Evolutionary conservation across 2,329 filamentous ascomycete species (phyloP).

Genomic region (Phyllosticta capitalensis): DNA sequence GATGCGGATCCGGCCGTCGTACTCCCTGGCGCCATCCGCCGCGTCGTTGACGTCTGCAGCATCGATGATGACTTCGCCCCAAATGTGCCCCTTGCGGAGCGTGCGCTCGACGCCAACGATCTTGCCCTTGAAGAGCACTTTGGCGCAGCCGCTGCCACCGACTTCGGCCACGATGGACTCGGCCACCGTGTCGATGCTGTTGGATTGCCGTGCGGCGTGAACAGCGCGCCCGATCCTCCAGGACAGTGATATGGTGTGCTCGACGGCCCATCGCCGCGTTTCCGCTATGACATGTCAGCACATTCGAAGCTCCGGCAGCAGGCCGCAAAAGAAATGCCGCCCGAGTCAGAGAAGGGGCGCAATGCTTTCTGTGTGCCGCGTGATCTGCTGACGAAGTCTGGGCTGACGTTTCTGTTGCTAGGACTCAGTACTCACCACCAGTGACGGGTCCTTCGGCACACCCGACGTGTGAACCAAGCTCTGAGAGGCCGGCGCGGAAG

Average conservation of each 20-base stretch:
- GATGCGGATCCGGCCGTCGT: conserved; percentile 11
- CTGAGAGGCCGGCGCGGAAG: conserved; percentile 24
- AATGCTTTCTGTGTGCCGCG: background rate
- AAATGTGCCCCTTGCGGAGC: conserved; percentile 32
- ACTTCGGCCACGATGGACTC: conserved; percentile 34
- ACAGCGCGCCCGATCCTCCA: conserved; percentile 32
- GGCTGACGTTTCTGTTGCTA: background rate
- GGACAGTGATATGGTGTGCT: conserved; percentile 29
- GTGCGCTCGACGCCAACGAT: conserved; percentile 35
- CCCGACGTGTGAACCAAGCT: conserved; percentile 28
- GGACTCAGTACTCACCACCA: conserved; percentile 12
- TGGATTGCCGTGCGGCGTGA: conserved; percentile 24
- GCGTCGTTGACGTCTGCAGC: conserved; percentile 15
- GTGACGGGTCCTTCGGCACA: conserved; percentile 30
- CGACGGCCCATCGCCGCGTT: conserved; percentile 29
- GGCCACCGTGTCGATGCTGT: conserved; percentile 27
- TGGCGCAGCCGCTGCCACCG: conserved; percentile 27
- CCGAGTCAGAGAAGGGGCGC: background rate
- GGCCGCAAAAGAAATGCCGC: conserved; percentile 4
- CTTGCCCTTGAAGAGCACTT: conserved; percentile 37
- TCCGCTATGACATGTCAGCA: conserved; percentile 13
- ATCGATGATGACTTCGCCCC: conserved; percentile 31
- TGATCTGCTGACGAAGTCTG: background rate
- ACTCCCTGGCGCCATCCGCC: background rate
- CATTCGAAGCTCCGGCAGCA: background rate